Base-by-base conservation (phyloP, 768 basidiomycete species). In the Mycena kentingensis region DNA sequence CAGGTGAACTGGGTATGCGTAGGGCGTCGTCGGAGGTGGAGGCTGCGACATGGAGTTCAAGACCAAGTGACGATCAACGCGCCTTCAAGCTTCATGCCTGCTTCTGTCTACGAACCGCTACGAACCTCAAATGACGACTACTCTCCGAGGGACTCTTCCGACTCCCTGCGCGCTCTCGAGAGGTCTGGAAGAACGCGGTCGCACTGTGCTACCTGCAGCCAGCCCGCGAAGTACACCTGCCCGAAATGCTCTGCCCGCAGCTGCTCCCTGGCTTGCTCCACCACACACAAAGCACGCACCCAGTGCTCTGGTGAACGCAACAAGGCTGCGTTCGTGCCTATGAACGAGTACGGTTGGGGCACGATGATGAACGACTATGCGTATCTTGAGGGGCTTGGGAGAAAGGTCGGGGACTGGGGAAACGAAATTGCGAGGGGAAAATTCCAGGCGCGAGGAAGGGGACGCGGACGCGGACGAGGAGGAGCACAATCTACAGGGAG, bases 341-440 rank as follows among this genome's bases (percentile, higher is more conserved):
- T 94, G 83, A 93, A 90, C 60, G 65, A 83, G 60, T 96, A 93
- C 63, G 80, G 82, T 4, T 92, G 89, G 82, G 90, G 91, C 8
- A 78, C 81, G 24, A 87, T 96, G 85, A 88, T 93, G 85, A 80
- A 86, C 60, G 94, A 97, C 70, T 97, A 93, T 67, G 76, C 77
- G 35, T 94, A 85, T 65, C 74, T 97, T 58, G 94, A 97, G 70
- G 89, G 92, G 16, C 69, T 93, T 26, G 83, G 88, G 19, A 71
- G 93, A 58, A 84, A 79, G 60, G 84, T 88, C n/a, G 74, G 77
- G 19, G 83, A 81, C 12, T 90, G 87, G 85, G 91, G 87, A 0
- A 67, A 72, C 60, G 81, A 90, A 62, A 88, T 91, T 54, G 77
- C 78, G 56, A 74, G 75, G 46, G 80, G 89, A 51, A 79, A 86